Base-by-base conservation (phyloP, 352 stramenopile genomes). In the Sclerospora graminicola region DNA sequence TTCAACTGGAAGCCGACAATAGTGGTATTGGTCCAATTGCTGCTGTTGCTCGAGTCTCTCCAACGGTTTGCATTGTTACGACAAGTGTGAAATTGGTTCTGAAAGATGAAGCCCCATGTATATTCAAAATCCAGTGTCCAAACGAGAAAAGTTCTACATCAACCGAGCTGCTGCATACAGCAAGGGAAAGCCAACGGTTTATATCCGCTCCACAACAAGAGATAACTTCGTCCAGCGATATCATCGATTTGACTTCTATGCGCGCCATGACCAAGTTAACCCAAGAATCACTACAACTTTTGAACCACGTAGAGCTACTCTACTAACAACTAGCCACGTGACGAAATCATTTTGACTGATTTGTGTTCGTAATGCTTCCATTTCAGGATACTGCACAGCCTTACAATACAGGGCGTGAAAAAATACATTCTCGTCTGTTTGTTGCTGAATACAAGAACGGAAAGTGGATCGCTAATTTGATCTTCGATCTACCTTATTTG, bases 181-280 rank as follows among this genome's bases (percentile, higher is more conserved):
- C n/a, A n/a, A n/a, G n/a, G n/a, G 16, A 44, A 34, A 56, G 13
- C 8, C 18, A 14, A 5, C 24, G 20, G 9, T 9, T 6, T 2
- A 7, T 30, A 10, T 11, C 18, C 14, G 32, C 44, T 18, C 45
- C 27, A 49, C 45, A 57, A 42, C 7, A 42, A 29, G 2, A 11
- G 29, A 16, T 8, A 8, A 19, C 14, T 30, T 28, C 40, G 5
- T 46, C 44, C 5, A 56, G 27, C 27, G 47, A 42, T 35, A 57
- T 71, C 18, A 38, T 75, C 15, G 54, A 75, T 28, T 46, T 75
- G 30, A 71, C 53, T 27, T 69, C 63, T 8, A 52, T 71, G 24
- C 63, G 63, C n/a, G 35, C 61, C 10, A 54, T 54, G 2, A 41
- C 50, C 15, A 60, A 30, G 13, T 75, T 50, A 14, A 49, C 29